Evolutionary conservation across 768 basidiomycete species (phyloP).

Genomic region (Termitomyces titanicus): DNA sequence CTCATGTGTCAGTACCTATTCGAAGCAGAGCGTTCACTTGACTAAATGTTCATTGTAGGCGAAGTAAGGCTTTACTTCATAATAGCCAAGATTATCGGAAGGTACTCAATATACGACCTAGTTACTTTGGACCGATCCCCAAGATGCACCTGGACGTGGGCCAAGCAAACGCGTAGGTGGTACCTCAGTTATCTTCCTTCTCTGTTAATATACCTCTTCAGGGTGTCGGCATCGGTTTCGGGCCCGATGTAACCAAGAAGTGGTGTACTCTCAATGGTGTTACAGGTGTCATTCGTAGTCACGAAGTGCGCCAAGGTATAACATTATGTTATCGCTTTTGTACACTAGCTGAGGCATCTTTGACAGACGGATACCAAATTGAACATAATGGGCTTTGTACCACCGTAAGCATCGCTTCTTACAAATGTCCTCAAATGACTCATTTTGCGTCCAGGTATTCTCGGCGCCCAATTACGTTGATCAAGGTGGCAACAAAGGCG

Average conservation of each 20-base stretch:
- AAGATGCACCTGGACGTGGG: conserved; percentile 82
- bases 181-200: conserved; percentile 2
- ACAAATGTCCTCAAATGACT: conserved; percentile 9
- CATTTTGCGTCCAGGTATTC: conserved; percentile 56
- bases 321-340: not conserved
- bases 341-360: conserved; percentile 1
- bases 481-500: conserved; percentile 88
- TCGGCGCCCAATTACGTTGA: conserved; percentile 96
- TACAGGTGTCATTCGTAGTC: conserved; percentile 88
- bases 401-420: conserved; percentile 51
- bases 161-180: conserved; percentile 87
- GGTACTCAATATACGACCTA: conserved; percentile 24
- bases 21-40: not conserved
- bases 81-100: not conserved
- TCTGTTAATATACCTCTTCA: conserved; percentile 26
- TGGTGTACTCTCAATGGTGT: conserved; percentile 90
- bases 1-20: conserved; percentile 75
- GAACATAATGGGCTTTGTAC: conserved; percentile 95
- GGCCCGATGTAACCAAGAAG: conserved; percentile 85
- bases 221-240: conserved; percentile 96
- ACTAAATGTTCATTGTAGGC: conserved; percentile 34
- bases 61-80: conserved; percentile 43
- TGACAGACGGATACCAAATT: conserved; percentile 83
- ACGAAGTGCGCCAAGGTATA: conserved; percentile 91
- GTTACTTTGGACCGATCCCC: conserved; percentile 97